Conservation (phyloP, 2,329 filamentous ascomycete species). For the Pyrenophora seminiperda region DNA sequence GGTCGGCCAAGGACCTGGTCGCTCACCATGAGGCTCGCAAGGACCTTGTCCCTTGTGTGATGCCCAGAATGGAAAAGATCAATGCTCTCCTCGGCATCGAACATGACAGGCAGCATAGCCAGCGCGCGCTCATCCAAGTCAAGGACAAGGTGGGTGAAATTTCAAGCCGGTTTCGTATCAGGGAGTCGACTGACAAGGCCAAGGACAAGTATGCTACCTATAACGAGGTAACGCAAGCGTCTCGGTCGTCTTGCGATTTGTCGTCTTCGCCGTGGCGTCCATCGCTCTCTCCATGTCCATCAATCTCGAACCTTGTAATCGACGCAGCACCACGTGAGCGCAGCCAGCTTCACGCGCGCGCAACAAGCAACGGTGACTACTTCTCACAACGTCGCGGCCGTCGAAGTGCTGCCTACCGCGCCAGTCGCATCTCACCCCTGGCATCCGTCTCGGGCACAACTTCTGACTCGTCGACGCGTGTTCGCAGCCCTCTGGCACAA, state of each 20-base stretch:
- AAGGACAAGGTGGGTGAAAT: slow-evolving; percentile 17
- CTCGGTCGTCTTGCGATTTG: slow-evolving; percentile 11
- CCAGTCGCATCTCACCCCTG: not conserved
- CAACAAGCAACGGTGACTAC: slow-evolving; percentile 16
- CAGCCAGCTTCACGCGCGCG: not conserved
- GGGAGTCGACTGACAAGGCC: slow-evolving; percentile 6
- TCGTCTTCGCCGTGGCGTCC: slow-evolving; percentile 4
- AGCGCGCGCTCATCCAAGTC: slow-evolving; percentile 2
- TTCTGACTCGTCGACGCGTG: slow-evolving; percentile 7
- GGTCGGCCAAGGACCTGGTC: slow-evolving; percentile 15
- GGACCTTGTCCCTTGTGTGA: slow-evolving; percentile 11
- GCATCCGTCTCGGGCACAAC: not conserved
- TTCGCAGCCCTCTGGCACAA: slow-evolving; percentile 19
- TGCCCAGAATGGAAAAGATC: slow-evolving; percentile 14
- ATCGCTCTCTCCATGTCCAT: not conserved
- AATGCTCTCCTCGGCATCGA: slow-evolving; percentile 12
- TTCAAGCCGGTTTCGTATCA: slow-evolving; percentile 8
- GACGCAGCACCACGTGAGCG: not conserved
- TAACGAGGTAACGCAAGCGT: slow-evolving; percentile 6
- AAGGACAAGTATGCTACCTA: slow-evolving; percentile 9
- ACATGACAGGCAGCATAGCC: slow-evolving; percentile 17
- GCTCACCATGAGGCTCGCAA: slow-evolving; percentile 16
- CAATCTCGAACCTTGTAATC: not conserved
- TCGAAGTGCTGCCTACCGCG: not conserved
- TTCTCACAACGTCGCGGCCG: slow-evolving; percentile 3